phyloP scores from a whole-genome alignment of 352 stramenopile genomes.

The Phytopythium aichiense region DNA sequence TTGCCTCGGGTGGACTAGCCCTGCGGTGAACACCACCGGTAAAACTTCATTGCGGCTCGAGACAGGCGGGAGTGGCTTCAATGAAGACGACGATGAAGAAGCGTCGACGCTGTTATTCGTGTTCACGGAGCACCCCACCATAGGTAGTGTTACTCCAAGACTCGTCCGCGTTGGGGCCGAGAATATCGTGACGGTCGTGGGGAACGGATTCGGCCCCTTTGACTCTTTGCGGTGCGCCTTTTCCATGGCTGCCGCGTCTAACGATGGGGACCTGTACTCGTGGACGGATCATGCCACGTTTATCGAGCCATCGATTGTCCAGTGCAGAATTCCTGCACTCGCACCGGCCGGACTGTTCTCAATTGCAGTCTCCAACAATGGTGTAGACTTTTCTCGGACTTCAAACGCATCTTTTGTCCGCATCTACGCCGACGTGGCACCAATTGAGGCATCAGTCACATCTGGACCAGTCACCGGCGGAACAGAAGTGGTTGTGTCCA shows the following conservation, averaged over 20 bases:
- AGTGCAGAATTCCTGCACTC: conserved; percentile 20
- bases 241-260: not conserved
- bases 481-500: conserved; percentile 23
- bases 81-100: conserved; percentile 5
- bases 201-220: conserved; percentile 17
- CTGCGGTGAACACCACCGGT: not conserved
- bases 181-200: conserved; percentile 20
- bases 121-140: conserved; percentile 13
- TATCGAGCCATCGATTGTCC: conserved; percentile 21
- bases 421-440: conserved; percentile 13
- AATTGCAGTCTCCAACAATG: conserved; percentile 32
- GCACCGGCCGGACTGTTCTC: conserved; percentile 9
- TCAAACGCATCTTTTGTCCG: conserved; percentile 1
- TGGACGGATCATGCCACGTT: conserved; percentile 13
- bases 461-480: conserved; percentile 25
- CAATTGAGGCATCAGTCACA: conserved; percentile 12
- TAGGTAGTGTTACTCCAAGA: conserved; percentile 10
- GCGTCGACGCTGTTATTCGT: conserved; percentile 12
- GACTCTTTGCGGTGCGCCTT: conserved; percentile 18
- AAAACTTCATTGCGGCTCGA: conserved; percentile 3
- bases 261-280: not conserved
- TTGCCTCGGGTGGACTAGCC: conserved; percentile 20
- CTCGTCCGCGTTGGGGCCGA: conserved; percentile 12
- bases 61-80: not conserved
- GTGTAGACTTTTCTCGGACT: conserved; percentile 16